Evolutionary conservation across 1,284 basidiomycete genomes (phyloP), one percentile per base, ranked within the genome.

Genomic region (Sanghuangporus baumii): DNA sequence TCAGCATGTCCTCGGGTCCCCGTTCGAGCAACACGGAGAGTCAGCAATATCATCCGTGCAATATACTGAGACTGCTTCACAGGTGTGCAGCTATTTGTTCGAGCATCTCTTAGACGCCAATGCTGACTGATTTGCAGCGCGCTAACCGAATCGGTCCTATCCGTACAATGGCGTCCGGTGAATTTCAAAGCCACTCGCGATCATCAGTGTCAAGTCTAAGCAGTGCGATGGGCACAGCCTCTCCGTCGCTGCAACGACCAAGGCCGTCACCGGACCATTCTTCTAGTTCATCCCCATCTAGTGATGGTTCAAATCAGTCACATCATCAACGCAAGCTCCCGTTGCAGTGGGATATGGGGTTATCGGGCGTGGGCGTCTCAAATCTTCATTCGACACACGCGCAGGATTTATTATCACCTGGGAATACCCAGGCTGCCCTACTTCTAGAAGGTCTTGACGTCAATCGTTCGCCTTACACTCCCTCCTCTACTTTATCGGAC

Each of bases 201-300:
- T 55, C 59, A 43, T 60, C 63, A 31, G 56, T 59, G 16, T 61
- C 60, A 20, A 61, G 55, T 41, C 50, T 65, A 7, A 61, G 63
- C 63, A 51, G 51, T 55, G 60, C 55, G 40, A 65, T 65, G 60
- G 55, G 56, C 55, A 58, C 63, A 60, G 52, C 59, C 40, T 59
- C 59, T 23, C 47, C 59, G 20, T 61, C 59, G n/a, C 57, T 37
- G 52, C 57, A 40, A 54, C 57, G 58, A 54, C 47, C 34, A 41
- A 65, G 50, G n/a, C 36, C n/a, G 43, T 57, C 55, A 38, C 57
- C 62, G 52, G 59, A 60, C 43, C 62, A 60, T 31, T 65, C 63
- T 51, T 54, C 63, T n/a, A 57, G 52, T 31, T 61, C 59, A 40
- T 65, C 63, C 52, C 63, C 63, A 58, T 65, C 63, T 20, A 65